Percentiles rank a stretch among this genome's conserved stretches.
phyloP scores from a whole-genome alignment of 352 stramenopile species.

The Thalassiosira oceanica region DNA sequence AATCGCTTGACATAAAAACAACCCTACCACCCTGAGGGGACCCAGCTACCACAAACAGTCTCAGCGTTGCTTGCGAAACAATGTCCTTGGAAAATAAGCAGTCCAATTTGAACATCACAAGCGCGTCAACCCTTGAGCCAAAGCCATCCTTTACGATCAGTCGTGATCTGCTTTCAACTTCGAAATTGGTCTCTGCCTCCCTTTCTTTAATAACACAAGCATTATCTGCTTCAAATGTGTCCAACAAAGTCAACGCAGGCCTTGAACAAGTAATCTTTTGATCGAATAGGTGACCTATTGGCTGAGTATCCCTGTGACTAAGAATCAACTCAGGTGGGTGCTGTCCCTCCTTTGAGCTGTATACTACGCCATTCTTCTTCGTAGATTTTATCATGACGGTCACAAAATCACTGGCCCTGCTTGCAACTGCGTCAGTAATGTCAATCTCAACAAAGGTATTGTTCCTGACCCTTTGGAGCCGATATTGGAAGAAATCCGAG shows the following conservation, averaged over 20 bases:
- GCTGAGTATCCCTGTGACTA: not conserved
- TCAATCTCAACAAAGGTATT: conserved; percentile 7
- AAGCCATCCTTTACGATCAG: conserved; percentile 10
- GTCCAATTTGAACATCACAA: conserved; percentile 8
- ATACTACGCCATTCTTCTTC: conserved; percentile 5
- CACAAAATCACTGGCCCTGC: conserved; percentile 6
- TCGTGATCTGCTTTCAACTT: not conserved
- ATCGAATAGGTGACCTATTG: not conserved
- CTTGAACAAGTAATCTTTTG: conserved; percentile 1
- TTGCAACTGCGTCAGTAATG: conserved; percentile 8
- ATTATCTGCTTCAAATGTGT: conserved; percentile 1
- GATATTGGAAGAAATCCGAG: not conserved
- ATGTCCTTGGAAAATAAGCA: not conserved
- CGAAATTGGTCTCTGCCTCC: conserved; percentile 5
- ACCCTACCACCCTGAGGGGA: conserved; percentile 3
- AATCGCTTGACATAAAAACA: conserved; percentile 5
- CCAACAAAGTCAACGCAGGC: not conserved
- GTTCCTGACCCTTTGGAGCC: conserved; percentile 3
- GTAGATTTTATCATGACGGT: conserved; percentile 10
- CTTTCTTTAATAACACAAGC: conserved; percentile 9
- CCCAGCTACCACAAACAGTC: conserved; percentile 6
- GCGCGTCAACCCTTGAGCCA: conserved; percentile 11
- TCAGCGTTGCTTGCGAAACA: conserved; percentile 9
- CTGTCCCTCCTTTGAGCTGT: conserved; percentile 14
- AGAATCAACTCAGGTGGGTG: conserved; percentile 6